phyloP scores from a whole-genome alignment of 441 rosid species.

The Adansonia gregorii region DNA sequence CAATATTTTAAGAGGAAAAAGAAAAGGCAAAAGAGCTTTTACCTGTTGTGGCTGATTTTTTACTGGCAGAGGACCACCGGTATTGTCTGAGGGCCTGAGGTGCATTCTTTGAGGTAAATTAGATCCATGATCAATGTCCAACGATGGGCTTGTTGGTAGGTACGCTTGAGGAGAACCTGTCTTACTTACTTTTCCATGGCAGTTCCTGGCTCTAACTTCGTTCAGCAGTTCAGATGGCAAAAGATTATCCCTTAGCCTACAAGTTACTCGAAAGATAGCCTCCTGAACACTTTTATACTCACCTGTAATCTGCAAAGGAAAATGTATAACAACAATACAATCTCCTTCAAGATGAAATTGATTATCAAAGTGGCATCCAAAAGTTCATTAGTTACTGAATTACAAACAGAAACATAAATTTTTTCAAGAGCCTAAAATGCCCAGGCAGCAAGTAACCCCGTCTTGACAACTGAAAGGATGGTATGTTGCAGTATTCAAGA shows the following conservation, averaged over 20 bases:
- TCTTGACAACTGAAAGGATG: background rate
- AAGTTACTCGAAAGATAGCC: conserved; percentile 45
- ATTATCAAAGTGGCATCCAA: conserved; percentile 19
- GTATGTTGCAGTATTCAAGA: background rate
- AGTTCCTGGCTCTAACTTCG: conserved; percentile 37
- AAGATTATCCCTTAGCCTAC: conserved; percentile 46
- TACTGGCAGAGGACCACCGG: conserved; percentile 22
- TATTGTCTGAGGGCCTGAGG: conserved; percentile 24
- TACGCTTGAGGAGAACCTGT: conserved; percentile 20
- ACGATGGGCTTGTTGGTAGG: conserved; percentile 22
- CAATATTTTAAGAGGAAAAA: conserved; percentile 8
- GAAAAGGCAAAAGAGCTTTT: conserved; percentile 27
- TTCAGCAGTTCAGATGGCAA: conserved; percentile 40
- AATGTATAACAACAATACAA: conserved; percentile 6
- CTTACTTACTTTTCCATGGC: conserved; percentile 33
- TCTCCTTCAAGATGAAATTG: conserved; percentile 2
- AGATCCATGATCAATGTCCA: conserved; percentile 23
- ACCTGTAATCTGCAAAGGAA: conserved; percentile 49
- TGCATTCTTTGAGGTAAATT: conserved; percentile 26
- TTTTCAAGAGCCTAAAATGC: background rate
- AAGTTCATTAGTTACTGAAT: background rate
- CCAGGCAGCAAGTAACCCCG: conserved; percentile 16
- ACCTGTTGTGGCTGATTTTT: conserved; percentile 42
- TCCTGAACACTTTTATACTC: conserved; percentile 47
- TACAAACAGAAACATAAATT: background rate